A percentile compares a stretch with the other conserved stretches of the same genome.
These are phyloP conservation scores for Emericellopsis atlantica DNA, from an alignment of 2,329 filamentous ascomycete species.

Conservation along the genomic window DNA sequence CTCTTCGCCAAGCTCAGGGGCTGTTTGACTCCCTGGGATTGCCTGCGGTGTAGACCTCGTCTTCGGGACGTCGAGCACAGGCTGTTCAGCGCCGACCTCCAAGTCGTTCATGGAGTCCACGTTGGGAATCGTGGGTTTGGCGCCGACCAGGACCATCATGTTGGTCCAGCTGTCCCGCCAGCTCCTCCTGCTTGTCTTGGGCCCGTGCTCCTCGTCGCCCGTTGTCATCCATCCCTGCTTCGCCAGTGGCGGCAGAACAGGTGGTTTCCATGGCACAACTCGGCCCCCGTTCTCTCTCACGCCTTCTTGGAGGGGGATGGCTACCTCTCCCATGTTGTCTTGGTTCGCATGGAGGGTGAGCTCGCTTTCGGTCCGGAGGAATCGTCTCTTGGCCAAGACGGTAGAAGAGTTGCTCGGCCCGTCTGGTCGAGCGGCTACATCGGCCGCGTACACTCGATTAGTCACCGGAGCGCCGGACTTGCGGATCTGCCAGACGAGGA, in stretches of 20 bases:
- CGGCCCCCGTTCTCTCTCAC: not conserved
- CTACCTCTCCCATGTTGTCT: not conserved
- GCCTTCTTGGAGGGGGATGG: not conserved
- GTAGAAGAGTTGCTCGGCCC: slow-evolving; percentile 9
- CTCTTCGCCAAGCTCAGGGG: slow-evolving; percentile 6
- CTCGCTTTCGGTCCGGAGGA: slow-evolving; percentile 4
- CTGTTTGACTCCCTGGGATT: slow-evolving; percentile 9
- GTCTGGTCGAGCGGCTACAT: slow-evolving; percentile 10
- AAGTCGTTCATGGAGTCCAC: slow-evolving; percentile 2
- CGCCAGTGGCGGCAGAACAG: slow-evolving; percentile 19
- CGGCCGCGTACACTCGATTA: slow-evolving; percentile 15
- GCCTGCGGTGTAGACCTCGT: not conserved
- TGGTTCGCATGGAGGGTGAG: not conserved
- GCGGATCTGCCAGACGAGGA: slow-evolving; percentile 25
- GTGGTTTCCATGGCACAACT: slow-evolving; percentile 5
- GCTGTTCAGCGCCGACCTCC: not conserved
- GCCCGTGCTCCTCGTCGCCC: slow-evolving; percentile 37
- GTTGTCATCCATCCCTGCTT: slow-evolving; percentile 13
- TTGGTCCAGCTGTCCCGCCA: slow-evolving; percentile 19
- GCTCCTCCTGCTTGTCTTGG: slow-evolving; percentile 20
- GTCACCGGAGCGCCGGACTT: slow-evolving; percentile 7
- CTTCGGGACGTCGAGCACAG: no score
- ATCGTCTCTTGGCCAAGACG: slow-evolving; percentile 17
- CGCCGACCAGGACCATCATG: slow-evolving; percentile 4
- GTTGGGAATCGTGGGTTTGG: slow-evolving; percentile 22